phyloP scores from a whole-genome alignment of 805 yeast species.

The Monosporozyma solicola region DNA sequence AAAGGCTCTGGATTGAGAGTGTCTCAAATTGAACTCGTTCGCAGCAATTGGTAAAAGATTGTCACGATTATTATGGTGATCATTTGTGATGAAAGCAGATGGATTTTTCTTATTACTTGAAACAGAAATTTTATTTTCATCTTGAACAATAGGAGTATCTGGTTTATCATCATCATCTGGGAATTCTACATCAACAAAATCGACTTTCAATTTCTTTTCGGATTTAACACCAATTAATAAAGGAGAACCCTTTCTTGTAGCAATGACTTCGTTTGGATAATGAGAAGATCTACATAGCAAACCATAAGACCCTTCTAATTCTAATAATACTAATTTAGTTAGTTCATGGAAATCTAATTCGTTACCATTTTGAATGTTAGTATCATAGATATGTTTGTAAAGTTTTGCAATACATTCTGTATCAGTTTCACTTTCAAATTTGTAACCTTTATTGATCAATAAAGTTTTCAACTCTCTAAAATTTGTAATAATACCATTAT shows the following conservation, averaged over 20 bases:
- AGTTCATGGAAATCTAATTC: slow-evolving; percentile 83
- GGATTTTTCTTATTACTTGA: slow-evolving; percentile 6
- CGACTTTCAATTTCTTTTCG: slow-evolving; percentile 90
- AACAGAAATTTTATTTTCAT: slow-evolving; percentile 1
- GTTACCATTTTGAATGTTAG: slow-evolving; percentile 59
- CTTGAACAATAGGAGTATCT: slow-evolving; percentile 26
- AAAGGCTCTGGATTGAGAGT: slow-evolving; percentile 94
- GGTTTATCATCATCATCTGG: slow-evolving; percentile 47
- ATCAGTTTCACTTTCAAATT: slow-evolving; percentile 89
- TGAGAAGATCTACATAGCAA: slow-evolving; percentile 83
- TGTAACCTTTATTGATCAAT: slow-evolving; percentile 66
- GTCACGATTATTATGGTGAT: not conserved
- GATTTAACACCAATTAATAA: slow-evolving; percentile 95
- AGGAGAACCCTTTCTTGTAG: slow-evolving; percentile 98
- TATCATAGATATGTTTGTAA: slow-evolving; percentile 82
- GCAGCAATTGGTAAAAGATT: slow-evolving; percentile 37
- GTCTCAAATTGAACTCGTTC: slow-evolving; percentile 53
- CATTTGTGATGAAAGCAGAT: slow-evolving; percentile 5
- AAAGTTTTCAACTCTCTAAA: slow-evolving; percentile 84
- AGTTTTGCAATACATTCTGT: slow-evolving; percentile 96
- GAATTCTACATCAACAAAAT: slow-evolving; percentile 96
- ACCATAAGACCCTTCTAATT: slow-evolving; percentile 97
- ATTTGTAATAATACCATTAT: slow-evolving; percentile 97
- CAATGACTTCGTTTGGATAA: slow-evolving; percentile 92
- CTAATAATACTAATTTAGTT: slow-evolving; percentile 85